phyloP scores from a whole-genome alignment of 139 green algal genomes.

The Coelastrella sp. region DNA sequence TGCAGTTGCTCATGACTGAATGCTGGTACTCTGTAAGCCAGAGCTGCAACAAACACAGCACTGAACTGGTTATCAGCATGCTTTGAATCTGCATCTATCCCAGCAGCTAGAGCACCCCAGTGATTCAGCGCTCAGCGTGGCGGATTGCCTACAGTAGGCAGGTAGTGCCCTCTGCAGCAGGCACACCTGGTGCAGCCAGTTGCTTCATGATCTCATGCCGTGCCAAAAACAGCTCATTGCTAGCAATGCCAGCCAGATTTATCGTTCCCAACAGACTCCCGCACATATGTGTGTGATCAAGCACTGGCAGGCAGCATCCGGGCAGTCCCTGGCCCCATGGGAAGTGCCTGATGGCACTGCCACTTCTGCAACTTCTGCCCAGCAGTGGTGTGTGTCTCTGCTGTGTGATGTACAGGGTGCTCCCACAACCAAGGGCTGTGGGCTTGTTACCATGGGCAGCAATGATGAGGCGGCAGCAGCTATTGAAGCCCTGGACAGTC shows the following conservation, averaged over 20 bases:
- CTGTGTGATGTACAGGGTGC: conserved; percentile 26
- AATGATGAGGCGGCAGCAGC: conserved; percentile 59
- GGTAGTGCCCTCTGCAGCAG: no score
- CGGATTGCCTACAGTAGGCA: no score
- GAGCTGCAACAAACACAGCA: neutral
- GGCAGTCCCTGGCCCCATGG: neutral
- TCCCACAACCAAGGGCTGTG: conserved; percentile 62
- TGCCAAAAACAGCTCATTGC: no score
- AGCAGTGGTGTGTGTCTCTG: neutral
- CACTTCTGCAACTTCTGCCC: neutral
- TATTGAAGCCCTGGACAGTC: conserved; percentile 58
- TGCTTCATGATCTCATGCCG: no score
- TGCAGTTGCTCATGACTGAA: neutral
- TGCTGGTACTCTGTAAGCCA: no score
- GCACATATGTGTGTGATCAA: no score
- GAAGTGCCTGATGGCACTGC: conserved; percentile 21
- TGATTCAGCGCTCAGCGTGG: no score
- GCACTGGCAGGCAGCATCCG: neutral
- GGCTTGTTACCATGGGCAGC: conserved; percentile 70
- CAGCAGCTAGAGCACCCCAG: no score
- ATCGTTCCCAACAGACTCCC: no score
- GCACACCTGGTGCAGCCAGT: no score
- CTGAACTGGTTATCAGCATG: neutral
- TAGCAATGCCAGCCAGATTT: no score
- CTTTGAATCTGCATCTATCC: no score